Evolutionary conservation across 2,329 filamentous ascomycete genomes (phyloP).

Genomic region (Bertia moriformis): DNA sequence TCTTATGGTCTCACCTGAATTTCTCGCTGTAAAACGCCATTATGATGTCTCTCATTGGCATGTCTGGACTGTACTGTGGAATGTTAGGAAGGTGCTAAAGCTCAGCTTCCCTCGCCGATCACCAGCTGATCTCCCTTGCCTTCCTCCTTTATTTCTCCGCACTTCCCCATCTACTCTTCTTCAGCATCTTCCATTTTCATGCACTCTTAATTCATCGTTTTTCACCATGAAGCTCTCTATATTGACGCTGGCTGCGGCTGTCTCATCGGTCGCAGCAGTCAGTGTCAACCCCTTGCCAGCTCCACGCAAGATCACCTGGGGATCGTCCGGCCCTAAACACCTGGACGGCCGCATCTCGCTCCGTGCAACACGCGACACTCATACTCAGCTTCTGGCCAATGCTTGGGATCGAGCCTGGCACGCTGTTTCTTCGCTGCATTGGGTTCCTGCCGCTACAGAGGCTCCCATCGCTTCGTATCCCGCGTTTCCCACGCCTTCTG

Average conservation of each 20-base stretch:
- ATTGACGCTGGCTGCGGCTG: no score
- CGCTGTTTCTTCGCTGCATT: constrained; percentile 31
- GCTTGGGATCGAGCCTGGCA: constrained; percentile 33
- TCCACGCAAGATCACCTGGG: constrained; percentile 35
- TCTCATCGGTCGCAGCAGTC: constrained; percentile 23
- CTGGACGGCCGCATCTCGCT: constrained; percentile 21
- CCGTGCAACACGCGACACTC: constrained; percentile 12
- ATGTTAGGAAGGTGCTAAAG: no score
- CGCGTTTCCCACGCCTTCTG: constrained; percentile 29
- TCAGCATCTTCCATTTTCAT: no score
- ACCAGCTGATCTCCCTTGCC: no score
- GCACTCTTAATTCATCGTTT: no score
- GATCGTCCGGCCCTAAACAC: constrained; percentile 28
- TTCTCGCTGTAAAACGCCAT: no score
- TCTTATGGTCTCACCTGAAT: no score
- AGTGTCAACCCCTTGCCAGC: constrained; percentile 37
- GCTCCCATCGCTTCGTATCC: constrained; percentile 31
- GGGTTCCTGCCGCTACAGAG: constrained; percentile 36
- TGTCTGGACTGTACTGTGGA: no score
- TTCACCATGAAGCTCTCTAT: not conserved
- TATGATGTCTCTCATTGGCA: no score
- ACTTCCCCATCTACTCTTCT: no score
- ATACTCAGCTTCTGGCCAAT: constrained; percentile 17
- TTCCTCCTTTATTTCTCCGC: no score
- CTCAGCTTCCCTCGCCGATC: no score